Conservation (phyloP, 441 rosid genomes). For the Adansonia gregorii region DNA sequence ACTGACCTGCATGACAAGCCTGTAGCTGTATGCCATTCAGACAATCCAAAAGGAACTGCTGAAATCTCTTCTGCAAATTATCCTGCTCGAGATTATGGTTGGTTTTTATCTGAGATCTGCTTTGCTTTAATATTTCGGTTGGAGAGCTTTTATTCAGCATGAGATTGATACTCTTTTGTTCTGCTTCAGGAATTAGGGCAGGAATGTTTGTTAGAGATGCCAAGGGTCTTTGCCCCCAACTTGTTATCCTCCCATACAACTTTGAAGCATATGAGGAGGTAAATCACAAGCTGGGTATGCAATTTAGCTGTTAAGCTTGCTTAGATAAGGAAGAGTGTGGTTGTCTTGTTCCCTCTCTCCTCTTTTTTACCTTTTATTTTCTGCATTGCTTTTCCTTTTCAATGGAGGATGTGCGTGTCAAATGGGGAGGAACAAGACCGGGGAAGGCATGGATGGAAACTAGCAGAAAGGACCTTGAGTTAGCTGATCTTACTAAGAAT, state of each 20-base stretch:
- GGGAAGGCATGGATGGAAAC: not conserved
- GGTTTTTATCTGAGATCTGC: slow-evolving; percentile 38
- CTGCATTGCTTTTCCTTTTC: slow-evolving; percentile 9
- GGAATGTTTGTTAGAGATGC: slow-evolving; percentile 97
- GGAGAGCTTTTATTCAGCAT: slow-evolving; percentile 21
- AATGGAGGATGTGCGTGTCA: slow-evolving; percentile 6
- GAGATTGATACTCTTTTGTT: slow-evolving; percentile 23
- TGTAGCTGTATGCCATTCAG: slow-evolving; percentile 92
- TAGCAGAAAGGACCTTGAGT: not conserved
- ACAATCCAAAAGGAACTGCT: slow-evolving; percentile 92
- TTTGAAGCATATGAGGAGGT: slow-evolving; percentile 94
- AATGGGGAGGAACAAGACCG: not conserved
- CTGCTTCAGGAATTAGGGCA: slow-evolving; percentile 70
- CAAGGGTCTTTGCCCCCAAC: slow-evolving; percentile 83
- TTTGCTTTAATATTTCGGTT: not conserved
- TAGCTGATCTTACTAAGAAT: slow-evolving; percentile 3
- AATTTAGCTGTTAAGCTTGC: slow-evolving; percentile 14
- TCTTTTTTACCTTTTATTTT: not conserved
- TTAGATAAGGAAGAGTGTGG: slow-evolving; percentile 13
- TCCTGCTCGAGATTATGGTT: slow-evolving; percentile 89
- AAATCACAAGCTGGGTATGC: slow-evolving; percentile 19
- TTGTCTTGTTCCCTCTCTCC: not conserved
- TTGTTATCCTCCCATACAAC: slow-evolving; percentile 83
- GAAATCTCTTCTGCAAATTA: slow-evolving; percentile 97
- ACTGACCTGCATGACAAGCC: slow-evolving; percentile 76